A percentile compares a stretch with the other conserved stretches of the same genome.
Conservation (phyloP, 306 rosid species). For the Pueraria montana region DNA sequence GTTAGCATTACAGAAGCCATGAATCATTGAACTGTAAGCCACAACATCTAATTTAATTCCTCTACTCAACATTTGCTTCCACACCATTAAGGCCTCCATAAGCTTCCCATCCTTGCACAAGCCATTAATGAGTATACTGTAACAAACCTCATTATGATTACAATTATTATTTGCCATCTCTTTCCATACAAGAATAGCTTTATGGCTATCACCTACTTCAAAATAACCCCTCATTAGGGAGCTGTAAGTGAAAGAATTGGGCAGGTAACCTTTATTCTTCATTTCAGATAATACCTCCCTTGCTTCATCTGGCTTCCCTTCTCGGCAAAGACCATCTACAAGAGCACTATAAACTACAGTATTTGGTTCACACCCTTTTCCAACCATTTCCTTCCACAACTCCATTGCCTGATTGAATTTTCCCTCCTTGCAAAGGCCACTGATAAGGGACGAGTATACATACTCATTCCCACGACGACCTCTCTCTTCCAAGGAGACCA, state of each 20-base stretch:
- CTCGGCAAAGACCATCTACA: conserved; percentile 89
- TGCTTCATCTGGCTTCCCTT: conserved; percentile 79
- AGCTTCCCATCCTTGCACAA: conserved; percentile 79
- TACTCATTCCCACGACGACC: conserved; percentile 75
- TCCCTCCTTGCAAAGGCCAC: conserved; percentile 89
- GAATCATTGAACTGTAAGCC: conserved; percentile 94
- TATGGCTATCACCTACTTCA: conserved; percentile 62
- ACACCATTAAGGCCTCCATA: conserved; percentile 81
- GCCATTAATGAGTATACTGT: conserved; percentile 83
- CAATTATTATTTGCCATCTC: conserved; percentile 62
- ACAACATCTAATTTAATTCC: conserved; percentile 89
- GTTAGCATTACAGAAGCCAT: conserved; percentile 81
- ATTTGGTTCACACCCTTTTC: conserved; percentile 77
- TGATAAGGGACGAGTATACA: conserved; percentile 82
- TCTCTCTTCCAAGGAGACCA: conserved; percentile 79
- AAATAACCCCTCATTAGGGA: conserved; percentile 90
- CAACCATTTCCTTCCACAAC: conserved; percentile 82
- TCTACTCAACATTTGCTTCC: conserved; percentile 85
- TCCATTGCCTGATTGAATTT: conserved; percentile 70
- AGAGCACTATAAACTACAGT: conserved; percentile 76
- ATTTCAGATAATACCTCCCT: conserved; percentile 68
- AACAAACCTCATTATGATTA: conserved; percentile 68
- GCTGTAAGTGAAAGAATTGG: conserved; percentile 81
- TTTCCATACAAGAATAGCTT: conserved; percentile 87
- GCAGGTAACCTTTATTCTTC: conserved; percentile 66